Evolutionary conservation across 768 basidiomycete species (phyloP).

Genomic region (Mycena amicta): DNA sequence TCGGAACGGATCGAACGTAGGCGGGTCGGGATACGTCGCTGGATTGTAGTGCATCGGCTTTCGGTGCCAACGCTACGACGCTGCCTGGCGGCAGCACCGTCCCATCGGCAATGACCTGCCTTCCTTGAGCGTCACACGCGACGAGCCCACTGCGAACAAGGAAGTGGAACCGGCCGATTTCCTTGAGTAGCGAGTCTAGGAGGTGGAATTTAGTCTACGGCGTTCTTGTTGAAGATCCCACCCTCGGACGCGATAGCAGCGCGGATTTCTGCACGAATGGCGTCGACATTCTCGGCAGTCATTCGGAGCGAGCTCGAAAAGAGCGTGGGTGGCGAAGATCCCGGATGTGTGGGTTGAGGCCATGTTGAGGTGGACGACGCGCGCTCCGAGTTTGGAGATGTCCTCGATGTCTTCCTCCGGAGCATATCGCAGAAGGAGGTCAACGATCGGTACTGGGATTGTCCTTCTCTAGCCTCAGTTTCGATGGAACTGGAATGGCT

Average conservation of each 20-base stretch:
- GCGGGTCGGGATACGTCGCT: conserved; percentile 12
- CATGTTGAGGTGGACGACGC: conserved; percentile 23
- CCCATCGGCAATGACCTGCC: conserved; percentile 16
- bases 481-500: background rate
- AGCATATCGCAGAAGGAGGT: conserved; percentile 18
- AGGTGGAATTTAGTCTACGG: conserved; percentile 18
- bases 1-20: conserved; percentile 23
- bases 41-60: conserved; percentile 18
- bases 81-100: conserved; percentile 17
- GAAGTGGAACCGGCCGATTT: conserved; percentile 22
- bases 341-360: conserved; percentile 22
- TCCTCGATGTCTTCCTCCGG: conserved; percentile 14
- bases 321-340: conserved; percentile 23
- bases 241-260: conserved; percentile 18
- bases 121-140: conserved; percentile 13
- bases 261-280: conserved; percentile 16
- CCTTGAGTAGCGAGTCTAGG: conserved; percentile 23
- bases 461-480: background rate
- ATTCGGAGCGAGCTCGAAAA: conserved; percentile 23
- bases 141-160: conserved; percentile 21
- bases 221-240: conserved; percentile 18
- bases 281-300: conserved; percentile 9
- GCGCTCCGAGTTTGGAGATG: background rate
- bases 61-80: conserved; percentile 17
- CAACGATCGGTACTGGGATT: conserved; percentile 16